These are phyloP conservation scores for Hyaloscypha bicolor DNA, from an alignment of 495 filamentous ascomycete genomes.

Conservation along the genomic window DNA sequence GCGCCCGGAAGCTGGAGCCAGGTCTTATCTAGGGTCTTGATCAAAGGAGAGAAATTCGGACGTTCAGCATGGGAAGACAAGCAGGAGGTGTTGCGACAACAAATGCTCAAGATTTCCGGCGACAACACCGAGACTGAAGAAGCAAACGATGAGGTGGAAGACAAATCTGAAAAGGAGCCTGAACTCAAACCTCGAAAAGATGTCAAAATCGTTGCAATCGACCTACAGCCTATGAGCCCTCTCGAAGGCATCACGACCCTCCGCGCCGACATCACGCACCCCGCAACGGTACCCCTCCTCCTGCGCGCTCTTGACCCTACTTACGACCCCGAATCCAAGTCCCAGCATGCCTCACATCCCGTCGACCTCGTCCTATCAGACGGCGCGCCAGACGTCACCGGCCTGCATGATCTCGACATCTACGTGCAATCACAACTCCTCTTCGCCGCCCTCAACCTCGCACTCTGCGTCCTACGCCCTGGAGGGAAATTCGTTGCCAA, in stretches of 20 bases:
- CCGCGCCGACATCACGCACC: constrained; percentile 95
- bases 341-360: constrained; percentile 58
- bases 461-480: constrained; percentile 84
- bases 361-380: constrained; percentile 94
- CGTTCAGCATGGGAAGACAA: constrained; percentile 83
- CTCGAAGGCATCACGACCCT: constrained; percentile 89
- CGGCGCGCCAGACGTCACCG: constrained; percentile 95
- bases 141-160: constrained; percentile 20
- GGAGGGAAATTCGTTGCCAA: constrained; percentile 97
- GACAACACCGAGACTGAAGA: constrained; percentile 14
- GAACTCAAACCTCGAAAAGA: constrained; percentile 62
- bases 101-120: constrained; percentile 49
- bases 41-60: constrained; percentile 89
- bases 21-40: constrained; percentile 87
- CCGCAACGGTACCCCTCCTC: constrained; percentile 87
- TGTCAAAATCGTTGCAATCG: constrained; percentile 93
- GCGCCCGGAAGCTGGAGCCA: constrained; percentile 97
- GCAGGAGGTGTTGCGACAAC: constrained; percentile 60
- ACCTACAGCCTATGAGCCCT: constrained; percentile 93
- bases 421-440: constrained; percentile 96
- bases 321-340: constrained; percentile 55
- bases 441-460: constrained; percentile 89
- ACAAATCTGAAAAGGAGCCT: constrained; percentile 16
- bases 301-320: constrained; percentile 81
- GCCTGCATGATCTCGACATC: constrained; percentile 94